phyloP scores from a whole-genome alignment of 1,284 basidiomycete species.

The Leucocoprinus gongylophorus region DNA sequence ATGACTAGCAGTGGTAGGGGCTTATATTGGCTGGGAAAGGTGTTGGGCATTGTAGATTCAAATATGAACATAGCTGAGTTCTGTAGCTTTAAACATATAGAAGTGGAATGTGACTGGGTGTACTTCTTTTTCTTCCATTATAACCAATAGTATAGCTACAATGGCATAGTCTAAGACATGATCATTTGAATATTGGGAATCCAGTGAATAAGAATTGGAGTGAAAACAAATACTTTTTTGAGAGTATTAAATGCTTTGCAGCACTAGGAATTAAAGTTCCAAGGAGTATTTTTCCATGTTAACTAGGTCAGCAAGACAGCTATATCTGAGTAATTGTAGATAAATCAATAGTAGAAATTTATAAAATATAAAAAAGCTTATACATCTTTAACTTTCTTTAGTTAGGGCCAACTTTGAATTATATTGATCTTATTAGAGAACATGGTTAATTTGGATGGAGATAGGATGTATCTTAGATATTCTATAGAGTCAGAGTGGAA shows the following conservation, averaged over 20 bases:
- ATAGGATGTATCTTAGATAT: constrained; percentile 14
- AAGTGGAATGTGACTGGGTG: too few relatives aligned
- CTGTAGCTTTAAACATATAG: too few relatives aligned
- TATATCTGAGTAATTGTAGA: too few relatives aligned
- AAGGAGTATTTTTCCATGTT: constrained; percentile 22
- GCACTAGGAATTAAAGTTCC: constrained; percentile 17
- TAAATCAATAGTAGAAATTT: too few relatives aligned
- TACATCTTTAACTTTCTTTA: constrained; percentile 15
- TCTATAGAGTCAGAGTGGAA: not conserved
- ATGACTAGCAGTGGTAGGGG: constrained; percentile 12
- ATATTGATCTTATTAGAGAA: constrained; percentile 21
- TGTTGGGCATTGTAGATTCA: too few relatives aligned
- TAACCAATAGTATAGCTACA: too few relatives aligned
- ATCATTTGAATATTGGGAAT: too few relatives aligned
- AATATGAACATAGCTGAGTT: too few relatives aligned
- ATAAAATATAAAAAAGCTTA: too few relatives aligned
- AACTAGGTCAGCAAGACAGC: constrained; percentile 26
- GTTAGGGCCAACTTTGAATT: constrained; percentile 18
- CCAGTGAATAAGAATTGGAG: constrained; percentile 31
- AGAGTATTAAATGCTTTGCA: constrained; percentile 24
- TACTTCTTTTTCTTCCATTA: too few relatives aligned
- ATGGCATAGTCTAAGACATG: too few relatives aligned
- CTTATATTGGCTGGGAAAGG: constrained; percentile 29
- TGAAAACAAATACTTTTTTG: constrained; percentile 28
- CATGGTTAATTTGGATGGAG: constrained; percentile 12